Evolutionary conservation across 352 stramenopile species (phyloP).

Genomic region (Globisporangium ultimum): DNA sequence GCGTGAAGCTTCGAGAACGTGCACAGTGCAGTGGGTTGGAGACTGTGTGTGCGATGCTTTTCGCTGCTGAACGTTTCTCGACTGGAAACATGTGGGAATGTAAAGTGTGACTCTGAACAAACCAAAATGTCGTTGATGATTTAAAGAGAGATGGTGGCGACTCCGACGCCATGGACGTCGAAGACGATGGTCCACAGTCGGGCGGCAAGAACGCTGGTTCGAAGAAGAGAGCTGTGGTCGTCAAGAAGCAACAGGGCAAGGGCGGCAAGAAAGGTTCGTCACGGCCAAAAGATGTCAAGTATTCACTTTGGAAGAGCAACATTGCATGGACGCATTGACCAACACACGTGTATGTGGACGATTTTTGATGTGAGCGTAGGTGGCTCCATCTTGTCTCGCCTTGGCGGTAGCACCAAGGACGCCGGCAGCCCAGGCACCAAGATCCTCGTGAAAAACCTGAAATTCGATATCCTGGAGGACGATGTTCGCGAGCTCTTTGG

Average conservation of each 20-base stretch:
- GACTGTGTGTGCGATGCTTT: background rate
- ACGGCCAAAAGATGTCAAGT: conserved; percentile 7
- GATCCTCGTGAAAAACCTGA: conserved; percentile 83
- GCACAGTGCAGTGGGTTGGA: conserved; percentile 1
- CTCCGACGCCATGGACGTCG: conserved; percentile 58
- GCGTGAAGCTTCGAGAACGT: conserved; percentile 3
- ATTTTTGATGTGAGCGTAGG: background rate
- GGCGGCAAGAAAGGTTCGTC: conserved; percentile 59
- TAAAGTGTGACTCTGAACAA: conserved; percentile 12
- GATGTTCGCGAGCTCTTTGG: conserved; percentile 78
- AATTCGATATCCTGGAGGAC: conserved; percentile 82
- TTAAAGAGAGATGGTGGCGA: conserved; percentile 23
- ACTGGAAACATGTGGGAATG: background rate
- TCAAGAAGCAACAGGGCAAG: conserved; percentile 35
- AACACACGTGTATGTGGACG: background rate
- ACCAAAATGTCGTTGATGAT: conserved; percentile 6
- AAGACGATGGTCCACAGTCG: conserved; percentile 28
- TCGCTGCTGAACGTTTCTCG: background rate
- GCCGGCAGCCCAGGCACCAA: conserved; percentile 45
- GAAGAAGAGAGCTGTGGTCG: conserved; percentile 53
- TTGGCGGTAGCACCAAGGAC: conserved; percentile 44
- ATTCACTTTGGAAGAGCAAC: background rate
- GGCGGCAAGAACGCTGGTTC: conserved; percentile 22
- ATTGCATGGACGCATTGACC: background rate
- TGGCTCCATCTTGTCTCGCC: conserved; percentile 61